Conservation (phyloP, 805 yeast species). For the Spathaspora girioi region DNA sequence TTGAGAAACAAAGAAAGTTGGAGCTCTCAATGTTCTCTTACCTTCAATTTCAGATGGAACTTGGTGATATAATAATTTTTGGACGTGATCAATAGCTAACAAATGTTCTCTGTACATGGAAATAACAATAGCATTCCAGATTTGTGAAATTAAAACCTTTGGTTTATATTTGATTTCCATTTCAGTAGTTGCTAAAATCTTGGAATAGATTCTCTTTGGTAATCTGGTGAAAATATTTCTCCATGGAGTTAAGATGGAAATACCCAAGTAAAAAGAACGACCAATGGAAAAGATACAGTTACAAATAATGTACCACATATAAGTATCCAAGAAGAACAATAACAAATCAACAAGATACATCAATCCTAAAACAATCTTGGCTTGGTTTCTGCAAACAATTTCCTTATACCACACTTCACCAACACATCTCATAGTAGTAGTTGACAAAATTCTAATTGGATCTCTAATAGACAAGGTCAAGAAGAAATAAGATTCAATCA, state of each 20-base stretch:
- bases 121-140: constrained; percentile 98
- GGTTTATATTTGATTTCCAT: constrained; percentile 99
- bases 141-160: constrained; percentile 95
- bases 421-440: constrained; percentile 85
- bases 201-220: constrained; percentile 98
- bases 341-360: constrained; percentile 91
- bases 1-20: constrained; percentile 97
- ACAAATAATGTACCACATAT: constrained; percentile 96
- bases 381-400: constrained; percentile 77
- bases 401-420: constrained; percentile 92
- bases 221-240: constrained; percentile 96
- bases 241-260: constrained; percentile 99
- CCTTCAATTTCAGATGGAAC: constrained; percentile 98
- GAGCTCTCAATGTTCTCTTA: constrained; percentile 96
- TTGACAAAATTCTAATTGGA: constrained; percentile 86
- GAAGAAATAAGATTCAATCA: constrained; percentile 87
- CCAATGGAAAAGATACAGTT: constrained; percentile 96
- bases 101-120: constrained; percentile 99
- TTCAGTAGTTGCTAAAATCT: constrained; percentile 95
- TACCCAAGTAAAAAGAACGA: constrained; percentile 97
- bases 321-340: constrained; percentile 97
- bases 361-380: constrained; percentile 84
- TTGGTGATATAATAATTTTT: constrained; percentile 94
- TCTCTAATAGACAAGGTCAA: constrained; percentile 86
- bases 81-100: constrained; percentile 97